Evolutionary conservation across 2,329 filamentous ascomycete genomes (phyloP).

Genomic region (Akanthomyces muscarius): DNA sequence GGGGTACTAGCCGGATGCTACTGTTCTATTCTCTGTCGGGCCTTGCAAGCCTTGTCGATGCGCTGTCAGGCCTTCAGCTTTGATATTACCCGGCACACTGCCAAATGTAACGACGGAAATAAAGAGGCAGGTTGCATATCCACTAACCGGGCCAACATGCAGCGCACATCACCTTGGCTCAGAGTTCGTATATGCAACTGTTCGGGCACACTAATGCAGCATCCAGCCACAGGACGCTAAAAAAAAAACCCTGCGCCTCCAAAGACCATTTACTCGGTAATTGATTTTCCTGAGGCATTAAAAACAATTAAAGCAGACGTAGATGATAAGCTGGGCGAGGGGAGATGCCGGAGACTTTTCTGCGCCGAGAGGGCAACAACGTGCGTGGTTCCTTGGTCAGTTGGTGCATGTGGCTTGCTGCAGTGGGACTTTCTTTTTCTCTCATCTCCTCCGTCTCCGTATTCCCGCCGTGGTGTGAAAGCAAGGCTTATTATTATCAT

Average conservation of each 20-base stretch:
- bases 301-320: too few relatives aligned
- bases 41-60: too few relatives aligned
- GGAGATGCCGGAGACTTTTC: neutral
- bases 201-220: neutral
- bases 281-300: neutral
- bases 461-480: too few relatives aligned
- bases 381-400: neutral
- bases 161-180: neutral
- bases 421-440: neutral
- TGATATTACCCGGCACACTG: neutral
- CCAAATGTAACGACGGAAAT: conserved; percentile 8
- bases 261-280: neutral
- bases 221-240: neutral
- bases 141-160: neutral
- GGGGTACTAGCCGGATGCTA: too few relatives aligned
- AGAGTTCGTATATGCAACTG: conserved; percentile 4
- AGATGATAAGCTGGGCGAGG: neutral
- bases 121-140: neutral
- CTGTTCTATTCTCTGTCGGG: neutral
- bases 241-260: neutral
- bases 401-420: neutral
- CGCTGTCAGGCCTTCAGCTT: too few relatives aligned
- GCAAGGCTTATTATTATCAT: too few relatives aligned
- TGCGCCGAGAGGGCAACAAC: neutral
- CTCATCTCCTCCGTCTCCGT: too few relatives aligned